Conservation (phyloP, 75 land plant genomes). For the Cunninghamia lanceolata region DNA sequence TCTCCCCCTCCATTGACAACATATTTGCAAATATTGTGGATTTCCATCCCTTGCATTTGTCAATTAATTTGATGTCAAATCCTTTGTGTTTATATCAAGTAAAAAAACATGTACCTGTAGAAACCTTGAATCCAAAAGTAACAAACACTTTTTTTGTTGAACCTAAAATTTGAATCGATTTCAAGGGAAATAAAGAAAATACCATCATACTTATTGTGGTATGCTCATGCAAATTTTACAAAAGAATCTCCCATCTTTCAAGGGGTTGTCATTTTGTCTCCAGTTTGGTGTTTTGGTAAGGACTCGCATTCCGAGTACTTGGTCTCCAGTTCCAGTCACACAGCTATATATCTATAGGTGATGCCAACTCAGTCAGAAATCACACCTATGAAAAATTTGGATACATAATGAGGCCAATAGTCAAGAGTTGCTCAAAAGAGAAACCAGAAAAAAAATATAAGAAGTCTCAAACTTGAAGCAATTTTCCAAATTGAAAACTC, state of each 20-base stretch:
- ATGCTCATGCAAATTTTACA: background rate
- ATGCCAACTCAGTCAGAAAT: too few relatives aligned
- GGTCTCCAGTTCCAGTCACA: too few relatives aligned
- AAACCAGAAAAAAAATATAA: too few relatives aligned
- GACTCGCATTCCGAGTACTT: too few relatives aligned
- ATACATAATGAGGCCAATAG: too few relatives aligned
- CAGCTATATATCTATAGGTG: too few relatives aligned
- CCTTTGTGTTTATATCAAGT: background rate
- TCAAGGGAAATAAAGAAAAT: background rate
- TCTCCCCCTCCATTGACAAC: background rate
- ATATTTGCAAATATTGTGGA: background rate
- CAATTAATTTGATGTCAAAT: background rate
- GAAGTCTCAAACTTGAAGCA: too few relatives aligned
- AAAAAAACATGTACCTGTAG: background rate
- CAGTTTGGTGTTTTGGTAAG: too few relatives aligned
- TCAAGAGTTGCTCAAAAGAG: too few relatives aligned
- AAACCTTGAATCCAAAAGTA: background rate
- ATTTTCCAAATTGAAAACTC: too few relatives aligned
- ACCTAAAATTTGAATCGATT: background rate
- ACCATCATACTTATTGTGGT: background rate
- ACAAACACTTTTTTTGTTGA: background rate
- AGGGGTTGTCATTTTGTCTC: background rate
- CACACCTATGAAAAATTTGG: too few relatives aligned
- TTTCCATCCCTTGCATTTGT: background rate
- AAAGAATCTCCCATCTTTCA: background rate